A percentile compares a stretch with the other conserved stretches of the same genome.
phyloP scores from a whole-genome alignment of 1,284 basidiomycete genomes.

The Kalmanozyma brasiliensis region DNA sequence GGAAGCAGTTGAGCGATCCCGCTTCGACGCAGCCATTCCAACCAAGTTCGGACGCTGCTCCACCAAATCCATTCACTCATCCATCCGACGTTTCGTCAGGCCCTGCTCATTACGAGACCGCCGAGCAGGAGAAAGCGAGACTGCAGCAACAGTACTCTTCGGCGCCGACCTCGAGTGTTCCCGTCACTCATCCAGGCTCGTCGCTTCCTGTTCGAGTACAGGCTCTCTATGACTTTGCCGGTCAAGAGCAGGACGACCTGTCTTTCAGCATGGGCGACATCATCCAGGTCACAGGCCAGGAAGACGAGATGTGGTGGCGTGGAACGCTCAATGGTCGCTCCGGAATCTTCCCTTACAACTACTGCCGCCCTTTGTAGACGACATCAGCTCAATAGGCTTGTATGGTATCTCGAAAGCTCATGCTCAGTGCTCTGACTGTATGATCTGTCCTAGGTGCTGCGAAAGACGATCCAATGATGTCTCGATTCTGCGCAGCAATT shows the following conservation, averaged over 20 bases:
- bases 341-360: slow-evolving; percentile 42
- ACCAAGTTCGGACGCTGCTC: not conserved
- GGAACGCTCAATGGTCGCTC: slow-evolving; percentile 24
- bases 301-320: slow-evolving; percentile 48
- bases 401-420: no score
- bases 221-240: slow-evolving; percentile 37
- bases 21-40: slow-evolving; percentile 2
- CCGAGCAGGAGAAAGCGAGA: slow-evolving; percentile 46
- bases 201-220: slow-evolving; percentile 23
- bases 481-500: no score
- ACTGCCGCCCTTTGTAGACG: slow-evolving; percentile 19
- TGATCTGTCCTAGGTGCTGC: no score
- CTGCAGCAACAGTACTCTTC: slow-evolving; percentile 34
- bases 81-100: slow-evolving; percentile 16
- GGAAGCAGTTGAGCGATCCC: slow-evolving; percentile 23
- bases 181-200: not conserved
- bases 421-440: no score
- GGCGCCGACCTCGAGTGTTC: not conserved
- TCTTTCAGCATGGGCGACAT: slow-evolving; percentile 32
- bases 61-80: slow-evolving; percentile 30
- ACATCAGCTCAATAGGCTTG: no score
- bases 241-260: slow-evolving; percentile 35
- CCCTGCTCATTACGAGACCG: slow-evolving; percentile 15
- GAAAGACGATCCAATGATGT: not conserved
- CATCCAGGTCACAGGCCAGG: slow-evolving; percentile 38